Base-by-base conservation (phyloP, 148 eudicot species). In the Chenopodium berlandieri region DNA sequence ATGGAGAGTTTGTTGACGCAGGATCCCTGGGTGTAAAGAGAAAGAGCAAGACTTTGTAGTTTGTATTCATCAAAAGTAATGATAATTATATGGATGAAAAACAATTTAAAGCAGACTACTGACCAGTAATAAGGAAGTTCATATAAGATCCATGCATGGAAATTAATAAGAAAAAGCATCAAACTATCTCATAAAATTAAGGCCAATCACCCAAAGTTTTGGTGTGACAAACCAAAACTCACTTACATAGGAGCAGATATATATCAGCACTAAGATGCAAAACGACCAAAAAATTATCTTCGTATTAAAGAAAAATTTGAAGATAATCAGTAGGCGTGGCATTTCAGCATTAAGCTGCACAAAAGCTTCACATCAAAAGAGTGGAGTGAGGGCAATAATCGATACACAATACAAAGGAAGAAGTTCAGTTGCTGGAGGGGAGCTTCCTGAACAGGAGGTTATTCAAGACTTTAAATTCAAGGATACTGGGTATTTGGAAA, bases 1-100 rank as follows among this genome's bases (percentile, higher is more conserved):
- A 86, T 90, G 70, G 98, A 90, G 60, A 96, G 92, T 86, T 90
- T 94, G 25, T 87, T 89, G 71, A 94, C 97, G 86, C 99, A 94
- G 81, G 98, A 94, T 70, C 99, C 99, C 99, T 96, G 89, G 54
- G 84, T 77, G 79, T 81, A 58, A 62, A 13, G 85, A 80, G 82
- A 75, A 64, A 84, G 16, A 56, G 23, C 9, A 20, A 65, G 37
- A 30, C 2, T 6, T 67, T 50, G 20, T 50, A 30, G 34, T 30
- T 67, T 34, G 20, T 50, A 30, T 54, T 30, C 48, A 31, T 20
- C 78, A 67, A 8, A 65, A 14, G 31, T 46, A 54, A 65, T 32
- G 37, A 46, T 11, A 31, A 31, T 22, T 19, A 74, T 25, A 23
- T 22, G 58, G 9, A 60, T 12, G 7, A 64, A 11, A 32, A 64